phyloP scores from a whole-genome alignment of 2,329 filamentous ascomycete species.

The Aspergillus costaricaensis region DNA sequence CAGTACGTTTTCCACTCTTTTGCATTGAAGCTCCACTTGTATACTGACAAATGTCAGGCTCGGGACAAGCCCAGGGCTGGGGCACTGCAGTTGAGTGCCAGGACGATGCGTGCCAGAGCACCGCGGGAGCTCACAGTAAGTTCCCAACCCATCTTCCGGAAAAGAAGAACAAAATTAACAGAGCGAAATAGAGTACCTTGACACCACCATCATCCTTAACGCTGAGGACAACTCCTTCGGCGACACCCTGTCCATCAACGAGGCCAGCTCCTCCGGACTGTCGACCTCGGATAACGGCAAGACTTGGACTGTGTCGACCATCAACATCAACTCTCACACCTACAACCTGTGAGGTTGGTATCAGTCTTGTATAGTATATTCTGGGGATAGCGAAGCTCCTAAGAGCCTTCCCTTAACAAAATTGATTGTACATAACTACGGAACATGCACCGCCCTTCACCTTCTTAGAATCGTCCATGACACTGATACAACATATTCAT shows the following conservation, averaged over 20 bases:
- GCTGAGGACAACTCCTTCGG: slow-evolving; percentile 29
- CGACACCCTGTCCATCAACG: slow-evolving; percentile 30
- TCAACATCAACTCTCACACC: slow-evolving; percentile 32
- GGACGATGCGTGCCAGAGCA: slow-evolving; percentile 29
- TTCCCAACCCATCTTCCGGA: not conserved
- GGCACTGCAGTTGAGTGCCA: slow-evolving; percentile 38
- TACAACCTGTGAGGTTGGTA: slow-evolving; percentile 14
- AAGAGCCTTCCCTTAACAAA: too few species aligned
- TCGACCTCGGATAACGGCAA: slow-evolving; percentile 29
- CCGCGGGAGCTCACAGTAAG: slow-evolving; percentile 33
- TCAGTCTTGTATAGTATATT: not conserved
- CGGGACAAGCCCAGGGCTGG: slow-evolving; percentile 35
- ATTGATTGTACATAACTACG: too few species aligned
- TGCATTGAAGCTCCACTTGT: too few species aligned
- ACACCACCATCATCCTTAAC: slow-evolving; percentile 33
- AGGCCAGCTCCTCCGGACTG: slow-evolving; percentile 29
- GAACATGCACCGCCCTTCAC: too few species aligned
- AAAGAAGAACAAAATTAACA: not conserved
- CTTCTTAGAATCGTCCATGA: too few species aligned
- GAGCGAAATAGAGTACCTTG: slow-evolving; percentile 26
- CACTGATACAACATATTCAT: too few species aligned
- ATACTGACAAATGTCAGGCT: slow-evolving; percentile 17
- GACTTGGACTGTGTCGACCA: slow-evolving; percentile 32
- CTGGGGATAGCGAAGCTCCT: too few species aligned
- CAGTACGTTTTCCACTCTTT: slow-evolving; percentile 11